phyloP scores from a whole-genome alignment of 1,284 basidiomycete species.

The Cryptococcus amylolentus region DNA sequence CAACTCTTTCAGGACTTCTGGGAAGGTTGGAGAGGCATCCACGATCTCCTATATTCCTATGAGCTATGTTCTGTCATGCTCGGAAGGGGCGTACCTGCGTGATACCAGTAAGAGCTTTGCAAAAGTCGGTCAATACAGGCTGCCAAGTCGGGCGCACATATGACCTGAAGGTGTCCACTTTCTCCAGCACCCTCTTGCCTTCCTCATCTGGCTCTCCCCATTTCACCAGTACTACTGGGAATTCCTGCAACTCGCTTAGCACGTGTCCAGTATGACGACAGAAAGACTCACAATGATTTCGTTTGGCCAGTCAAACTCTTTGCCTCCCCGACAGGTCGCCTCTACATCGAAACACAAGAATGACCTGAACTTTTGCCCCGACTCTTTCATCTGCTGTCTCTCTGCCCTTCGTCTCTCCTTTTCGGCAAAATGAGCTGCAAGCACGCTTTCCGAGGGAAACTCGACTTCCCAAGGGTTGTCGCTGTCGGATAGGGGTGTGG shows the following conservation, averaged over 20 bases:
- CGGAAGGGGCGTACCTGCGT: slow-evolving; percentile 62
- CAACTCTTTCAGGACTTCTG: slow-evolving; percentile 63
- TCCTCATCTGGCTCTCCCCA: slow-evolving; percentile 60
- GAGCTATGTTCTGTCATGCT: not conserved
- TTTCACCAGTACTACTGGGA: slow-evolving; percentile 68
- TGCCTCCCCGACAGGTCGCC: slow-evolving; percentile 72
- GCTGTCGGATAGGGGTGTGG: not conserved
- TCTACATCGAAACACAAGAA: slow-evolving; percentile 64
- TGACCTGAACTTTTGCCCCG: slow-evolving; percentile 29
- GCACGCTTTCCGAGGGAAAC: not conserved
- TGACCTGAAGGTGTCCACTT: slow-evolving; percentile 68
- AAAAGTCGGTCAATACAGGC: slow-evolving; percentile 76
- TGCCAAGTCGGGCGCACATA: slow-evolving; percentile 86
- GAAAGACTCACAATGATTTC: slow-evolving; percentile 79
- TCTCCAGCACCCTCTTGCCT: slow-evolving; percentile 20
- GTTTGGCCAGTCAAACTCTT: slow-evolving; percentile 73
- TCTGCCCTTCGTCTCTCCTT: not conserved
- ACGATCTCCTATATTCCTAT: slow-evolving; percentile 62
- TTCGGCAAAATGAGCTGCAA: not conserved
- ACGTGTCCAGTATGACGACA: not conserved
- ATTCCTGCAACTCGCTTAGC: slow-evolving; percentile 25
- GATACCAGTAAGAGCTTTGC: slow-evolving; percentile 82
- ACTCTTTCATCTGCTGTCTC: not conserved
- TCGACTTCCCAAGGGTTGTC: not conserved
- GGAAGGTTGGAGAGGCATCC: slow-evolving; percentile 71